Percentiles rank a stretch among this genome's conserved stretches.
These are phyloP conservation scores for Gnomoniopsis sp. DNA, from an alignment of 2,329 filamentous ascomycete species.

Conservation along the genomic window DNA sequence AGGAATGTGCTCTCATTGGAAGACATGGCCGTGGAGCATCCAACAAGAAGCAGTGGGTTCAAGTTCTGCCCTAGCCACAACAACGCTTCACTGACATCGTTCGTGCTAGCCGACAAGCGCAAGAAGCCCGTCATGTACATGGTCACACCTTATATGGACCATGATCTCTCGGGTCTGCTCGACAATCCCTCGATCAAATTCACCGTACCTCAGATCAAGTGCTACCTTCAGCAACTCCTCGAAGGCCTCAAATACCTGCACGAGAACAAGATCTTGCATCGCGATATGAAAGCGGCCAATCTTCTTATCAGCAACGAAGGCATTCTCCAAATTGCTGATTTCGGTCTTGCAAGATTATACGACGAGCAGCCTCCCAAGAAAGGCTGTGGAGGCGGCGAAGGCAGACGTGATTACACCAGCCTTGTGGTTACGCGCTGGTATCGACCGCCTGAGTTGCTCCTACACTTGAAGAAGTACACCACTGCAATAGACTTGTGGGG, in stretches of 20 bases:
- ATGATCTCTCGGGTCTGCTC: slow-evolving; percentile 93
- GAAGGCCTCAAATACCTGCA: slow-evolving; percentile 89
- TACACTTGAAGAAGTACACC: slow-evolving; percentile 89
- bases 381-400: slow-evolving; percentile 78
- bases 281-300: slow-evolving; percentile 99
- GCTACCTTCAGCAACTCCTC: slow-evolving; percentile 91
- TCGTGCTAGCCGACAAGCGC: slow-evolving; percentile 62
- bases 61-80: slow-evolving; percentile 7
- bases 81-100: slow-evolving; percentile 20
- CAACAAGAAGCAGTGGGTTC: slow-evolving; percentile 54
- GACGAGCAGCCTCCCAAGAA: slow-evolving; percentile 76
- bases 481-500: slow-evolving; percentile 98
- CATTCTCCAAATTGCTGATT: slow-evolving; percentile 94
- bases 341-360: slow-evolving; percentile 90
- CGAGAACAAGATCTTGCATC: slow-evolving; percentile 83
- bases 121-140: slow-evolving; percentile 93
- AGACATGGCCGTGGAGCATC: slow-evolving; percentile 92
- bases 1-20: slow-evolving; percentile 81
- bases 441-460: slow-evolving; percentile 84
- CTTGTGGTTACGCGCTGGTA: slow-evolving; percentile 98
- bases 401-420: slow-evolving; percentile 88
- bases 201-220: slow-evolving; percentile 90
- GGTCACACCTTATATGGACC: slow-evolving; percentile 98
- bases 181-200: slow-evolving; percentile 91
- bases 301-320: slow-evolving; percentile 93